phyloP scores from a whole-genome alignment of 805 yeast species.

The Myxozyma mucilagina region DNA sequence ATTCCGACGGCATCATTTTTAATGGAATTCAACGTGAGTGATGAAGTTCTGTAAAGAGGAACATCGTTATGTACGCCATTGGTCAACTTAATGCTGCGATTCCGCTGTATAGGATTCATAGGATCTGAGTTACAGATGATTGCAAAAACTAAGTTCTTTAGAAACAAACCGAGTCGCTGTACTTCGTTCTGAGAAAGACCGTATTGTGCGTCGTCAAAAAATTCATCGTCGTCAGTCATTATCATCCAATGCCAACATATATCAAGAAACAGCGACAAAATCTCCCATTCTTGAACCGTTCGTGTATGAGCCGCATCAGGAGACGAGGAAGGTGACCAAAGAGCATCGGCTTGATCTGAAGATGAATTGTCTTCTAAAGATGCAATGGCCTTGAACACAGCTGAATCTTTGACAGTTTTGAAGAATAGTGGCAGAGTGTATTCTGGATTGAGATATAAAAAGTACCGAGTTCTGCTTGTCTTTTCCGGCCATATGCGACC shows the following conservation, averaged over 20 bases:
- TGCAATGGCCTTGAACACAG: slow-evolving; percentile 7
- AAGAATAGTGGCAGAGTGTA: slow-evolving; percentile 23
- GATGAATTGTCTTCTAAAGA: not conserved
- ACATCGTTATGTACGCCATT: slow-evolving; percentile 14
- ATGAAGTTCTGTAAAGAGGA: slow-evolving; percentile 8
- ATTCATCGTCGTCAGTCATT: slow-evolving; percentile 65
- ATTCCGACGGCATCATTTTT: slow-evolving; percentile 50
- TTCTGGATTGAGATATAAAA: slow-evolving; percentile 24
- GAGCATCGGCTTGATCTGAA: not conserved
- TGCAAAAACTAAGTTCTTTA: slow-evolving; percentile 53
- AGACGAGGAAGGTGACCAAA: slow-evolving; percentile 11
- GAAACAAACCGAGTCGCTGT: slow-evolving; percentile 47
- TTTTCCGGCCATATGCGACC: slow-evolving; percentile 26
- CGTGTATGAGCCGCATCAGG: slow-evolving; percentile 3
- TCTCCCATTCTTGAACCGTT: slow-evolving; percentile 31
- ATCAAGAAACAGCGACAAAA: slow-evolving; percentile 56
- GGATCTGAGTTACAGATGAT: slow-evolving; percentile 46
- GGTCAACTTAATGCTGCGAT: slow-evolving; percentile 5
- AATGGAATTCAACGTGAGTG: slow-evolving; percentile 30
- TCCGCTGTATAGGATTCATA: slow-evolving; percentile 11
- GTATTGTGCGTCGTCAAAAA: slow-evolving; percentile 47
- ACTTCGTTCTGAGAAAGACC: slow-evolving; percentile 47
- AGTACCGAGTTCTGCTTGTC: slow-evolving; percentile 20
- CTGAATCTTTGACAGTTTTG: slow-evolving; percentile 7
- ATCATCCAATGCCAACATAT: slow-evolving; percentile 65